Evolutionary conservation across 148 eudicot species (phyloP).

Genomic region (Heliamphora exappendiculata): DNA sequence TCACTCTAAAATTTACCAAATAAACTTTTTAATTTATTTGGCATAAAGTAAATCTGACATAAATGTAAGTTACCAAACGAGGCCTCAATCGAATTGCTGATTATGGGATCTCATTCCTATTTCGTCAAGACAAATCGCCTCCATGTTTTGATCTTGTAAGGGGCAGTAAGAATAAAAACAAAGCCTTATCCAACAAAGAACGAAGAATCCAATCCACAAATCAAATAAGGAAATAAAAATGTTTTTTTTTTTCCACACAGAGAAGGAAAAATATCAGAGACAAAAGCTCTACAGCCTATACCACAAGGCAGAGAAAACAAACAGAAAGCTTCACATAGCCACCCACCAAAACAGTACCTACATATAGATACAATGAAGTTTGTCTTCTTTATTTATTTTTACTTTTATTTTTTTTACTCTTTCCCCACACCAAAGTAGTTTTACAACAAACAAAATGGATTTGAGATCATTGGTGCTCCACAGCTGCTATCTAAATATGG

Average conservation of each 20-base stretch:
- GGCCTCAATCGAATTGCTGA: too few relatives aligned
- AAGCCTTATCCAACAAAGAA: too few relatives aligned
- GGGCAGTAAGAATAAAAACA: too few relatives aligned
- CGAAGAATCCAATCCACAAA: too few relatives aligned
- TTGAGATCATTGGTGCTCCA: constrained; percentile 28
- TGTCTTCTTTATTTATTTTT: background rate
- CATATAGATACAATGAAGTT: constrained; percentile 38
- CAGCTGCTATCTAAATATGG: constrained; percentile 33
- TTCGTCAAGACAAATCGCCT: too few relatives aligned
- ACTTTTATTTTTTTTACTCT: constrained; percentile 23
- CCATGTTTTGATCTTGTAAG: too few relatives aligned
- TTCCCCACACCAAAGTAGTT: constrained; percentile 41
- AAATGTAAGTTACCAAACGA: too few relatives aligned
- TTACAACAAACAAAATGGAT: constrained; percentile 41
- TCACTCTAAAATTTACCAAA: too few relatives aligned
- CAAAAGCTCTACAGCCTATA: background rate
- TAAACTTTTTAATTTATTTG: too few relatives aligned
- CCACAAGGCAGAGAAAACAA: background rate
- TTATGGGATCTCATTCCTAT: too few relatives aligned
- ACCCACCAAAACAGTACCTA: constrained; percentile 29
- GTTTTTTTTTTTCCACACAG: background rate
- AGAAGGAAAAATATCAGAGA: background rate
- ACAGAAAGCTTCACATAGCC: background rate
- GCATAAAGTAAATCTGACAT: too few relatives aligned
- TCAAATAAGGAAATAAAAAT: too few relatives aligned